phyloP scores from a whole-genome alignment of 768 basidiomycete genomes.

The Mycena filopes region DNA sequence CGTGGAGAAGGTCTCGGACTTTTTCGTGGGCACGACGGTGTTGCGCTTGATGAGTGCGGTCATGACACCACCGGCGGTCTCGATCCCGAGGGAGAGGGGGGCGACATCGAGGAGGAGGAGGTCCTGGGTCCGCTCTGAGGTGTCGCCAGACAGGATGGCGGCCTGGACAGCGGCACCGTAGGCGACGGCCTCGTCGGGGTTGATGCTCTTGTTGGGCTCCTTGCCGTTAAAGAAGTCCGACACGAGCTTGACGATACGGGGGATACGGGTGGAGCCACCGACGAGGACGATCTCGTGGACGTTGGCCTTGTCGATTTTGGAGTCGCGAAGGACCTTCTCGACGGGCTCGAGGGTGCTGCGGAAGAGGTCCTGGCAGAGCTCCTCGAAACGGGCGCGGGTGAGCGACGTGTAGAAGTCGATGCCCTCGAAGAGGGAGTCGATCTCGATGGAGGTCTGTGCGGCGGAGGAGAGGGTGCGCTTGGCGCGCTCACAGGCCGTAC shows the following conservation, averaged over 20 bases:
- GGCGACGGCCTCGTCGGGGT: slow-evolving; percentile 47
- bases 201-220: slow-evolving; percentile 6
- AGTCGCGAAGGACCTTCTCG: slow-evolving; percentile 19
- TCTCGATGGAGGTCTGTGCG: slow-evolving; percentile 18
- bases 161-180: slow-evolving; percentile 67
- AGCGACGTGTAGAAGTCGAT: slow-evolving; percentile 15
- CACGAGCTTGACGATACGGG: slow-evolving; percentile 15
- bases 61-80: slow-evolving; percentile 53
- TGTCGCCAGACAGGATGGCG: slow-evolving; percentile 41
- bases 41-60: slow-evolving; percentile 20
- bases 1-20: slow-evolving; percentile 63
- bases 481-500: slow-evolving; percentile 20
- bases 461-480: slow-evolving; percentile 23
- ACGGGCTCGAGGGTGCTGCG: slow-evolving; percentile 18
- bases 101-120: slow-evolving; percentile 53
- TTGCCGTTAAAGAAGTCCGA: slow-evolving; percentile 16
- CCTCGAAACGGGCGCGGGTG: slow-evolving; percentile 19
- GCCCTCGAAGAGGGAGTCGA: slow-evolving; percentile 19
- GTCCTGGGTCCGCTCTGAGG: slow-evolving; percentile 60
- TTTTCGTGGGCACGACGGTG: slow-evolving; percentile 73
- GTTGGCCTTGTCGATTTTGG: slow-evolving; percentile 11
- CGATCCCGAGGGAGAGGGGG: slow-evolving; percentile 16
- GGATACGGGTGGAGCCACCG: too few species aligned
- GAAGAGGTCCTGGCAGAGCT: slow-evolving; percentile 17
- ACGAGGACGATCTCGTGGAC: slow-evolving; percentile 15